Conservation (phyloP, 2,329 filamentous ascomycete genomes). For the Pseudocercospora macadamiae region DNA sequence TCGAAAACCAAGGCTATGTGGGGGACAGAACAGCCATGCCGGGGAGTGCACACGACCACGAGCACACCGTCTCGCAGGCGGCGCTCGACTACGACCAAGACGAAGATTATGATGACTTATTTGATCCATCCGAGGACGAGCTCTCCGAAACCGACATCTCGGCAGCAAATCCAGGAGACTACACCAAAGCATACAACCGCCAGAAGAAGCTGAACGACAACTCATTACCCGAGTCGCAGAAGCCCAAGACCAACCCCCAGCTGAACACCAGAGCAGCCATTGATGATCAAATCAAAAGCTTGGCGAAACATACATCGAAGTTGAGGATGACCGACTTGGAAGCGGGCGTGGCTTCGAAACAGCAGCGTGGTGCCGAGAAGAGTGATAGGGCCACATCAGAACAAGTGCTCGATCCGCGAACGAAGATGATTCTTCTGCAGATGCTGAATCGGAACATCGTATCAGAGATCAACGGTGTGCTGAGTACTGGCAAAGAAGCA, state of each 20-base stretch:
- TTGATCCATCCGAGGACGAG: slow-evolving; percentile 53
- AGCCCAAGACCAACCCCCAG: slow-evolving; percentile 75
- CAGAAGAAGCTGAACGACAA: slow-evolving; percentile 69
- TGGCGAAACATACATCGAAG: slow-evolving; percentile 83
- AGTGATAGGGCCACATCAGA: slow-evolving; percentile 91
- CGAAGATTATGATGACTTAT: slow-evolving; percentile 60
- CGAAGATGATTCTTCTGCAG: slow-evolving; percentile 91
- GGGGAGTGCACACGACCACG: slow-evolving; percentile 32
- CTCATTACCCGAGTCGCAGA: slow-evolving; percentile 53
- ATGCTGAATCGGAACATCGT: slow-evolving; percentile 92
- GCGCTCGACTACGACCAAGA: slow-evolving; percentile 35
- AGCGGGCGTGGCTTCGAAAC: slow-evolving; percentile 54
- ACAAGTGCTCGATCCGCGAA: slow-evolving; percentile 90
- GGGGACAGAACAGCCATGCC: slow-evolving; percentile 31
- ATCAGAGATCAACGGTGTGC: slow-evolving; percentile 88
- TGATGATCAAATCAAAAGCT: slow-evolving; percentile 84
- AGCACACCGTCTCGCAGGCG: slow-evolving; percentile 11
- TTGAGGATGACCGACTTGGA: slow-evolving; percentile 72
- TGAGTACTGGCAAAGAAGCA: slow-evolving; percentile 96
- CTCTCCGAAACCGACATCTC: slow-evolving; percentile 56
- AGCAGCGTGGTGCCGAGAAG: slow-evolving; percentile 62
- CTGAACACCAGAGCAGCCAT: slow-evolving; percentile 77
- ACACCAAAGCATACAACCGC: slow-evolving; percentile 87
- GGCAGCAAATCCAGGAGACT: slow-evolving; percentile 64
- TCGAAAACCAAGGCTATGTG: slow-evolving; percentile 39